Evolutionary conservation across 176 grass and related monocot genomes (phyloP).

Genomic region (Eragrostis curvula): DNA sequence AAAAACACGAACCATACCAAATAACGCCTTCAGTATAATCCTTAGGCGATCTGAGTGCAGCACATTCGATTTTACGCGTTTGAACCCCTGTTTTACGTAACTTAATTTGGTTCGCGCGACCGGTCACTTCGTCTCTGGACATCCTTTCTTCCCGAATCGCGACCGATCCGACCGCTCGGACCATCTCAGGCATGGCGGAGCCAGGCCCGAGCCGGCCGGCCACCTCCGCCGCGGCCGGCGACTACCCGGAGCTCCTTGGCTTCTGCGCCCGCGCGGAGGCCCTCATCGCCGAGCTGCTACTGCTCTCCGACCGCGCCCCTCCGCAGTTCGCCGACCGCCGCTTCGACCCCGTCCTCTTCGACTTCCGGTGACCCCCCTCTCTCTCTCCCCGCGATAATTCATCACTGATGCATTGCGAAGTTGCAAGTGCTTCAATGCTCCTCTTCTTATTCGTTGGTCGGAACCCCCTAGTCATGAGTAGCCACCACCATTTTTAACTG

Average conservation of each 20-base stretch:
- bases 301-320: slow-evolving; percentile 60
- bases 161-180: neutral
- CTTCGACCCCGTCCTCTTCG: slow-evolving; percentile 72
- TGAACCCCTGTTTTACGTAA: too few relatives aligned
- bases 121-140: too few relatives aligned
- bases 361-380: slow-evolving; percentile 58
- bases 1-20: too few relatives aligned
- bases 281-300: slow-evolving; percentile 65
- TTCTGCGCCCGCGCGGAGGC: slow-evolving; percentile 72
- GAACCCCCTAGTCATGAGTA: neutral
- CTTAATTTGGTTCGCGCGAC: too few relatives aligned
- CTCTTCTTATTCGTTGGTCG: neutral
- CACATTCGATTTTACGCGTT: too few relatives aligned
- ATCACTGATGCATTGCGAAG: neutral
- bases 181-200: slow-evolving; percentile 24
- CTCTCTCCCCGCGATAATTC: neutral
- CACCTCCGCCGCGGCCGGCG: slow-evolving; percentile 11
- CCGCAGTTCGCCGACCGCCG: slow-evolving; percentile 60
- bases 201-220: neutral
- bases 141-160: neutral
- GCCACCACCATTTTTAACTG: neutral
- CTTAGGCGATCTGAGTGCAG: too few relatives aligned
- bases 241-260: slow-evolving; percentile 64
- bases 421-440: neutral
- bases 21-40: too few relatives aligned